A percentile compares a stretch with the other conserved stretches of the same genome.
Evolutionary conservation across 352 stramenopile species (phyloP).

Genomic region (Globisporangium perplexum): DNA sequence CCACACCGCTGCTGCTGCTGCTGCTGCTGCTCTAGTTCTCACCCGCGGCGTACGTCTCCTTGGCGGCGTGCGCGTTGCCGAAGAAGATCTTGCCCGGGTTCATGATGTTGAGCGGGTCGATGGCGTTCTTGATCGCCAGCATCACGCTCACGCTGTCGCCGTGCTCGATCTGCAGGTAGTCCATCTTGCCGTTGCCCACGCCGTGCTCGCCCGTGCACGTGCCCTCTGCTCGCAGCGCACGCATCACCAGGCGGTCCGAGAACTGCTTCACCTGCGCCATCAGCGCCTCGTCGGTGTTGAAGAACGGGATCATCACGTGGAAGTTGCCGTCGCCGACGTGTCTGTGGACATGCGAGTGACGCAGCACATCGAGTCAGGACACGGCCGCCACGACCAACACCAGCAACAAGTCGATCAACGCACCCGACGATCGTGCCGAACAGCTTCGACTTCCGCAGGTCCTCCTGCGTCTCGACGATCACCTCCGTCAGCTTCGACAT

Average conservation of each 20-base stretch:
- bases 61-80: slow-evolving; percentile 22
- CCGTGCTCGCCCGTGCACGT: slow-evolving; percentile 99
- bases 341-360: slow-evolving; percentile 10
- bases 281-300: slow-evolving; percentile 78
- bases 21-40: neutral
- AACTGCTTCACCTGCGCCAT: slow-evolving; percentile 86
- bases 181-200: slow-evolving; percentile 94
- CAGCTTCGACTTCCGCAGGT: slow-evolving; percentile 86
- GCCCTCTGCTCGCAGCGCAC: slow-evolving; percentile 88
- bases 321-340: slow-evolving; percentile 97
- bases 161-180: slow-evolving; percentile 90
- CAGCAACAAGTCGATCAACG: neutral
- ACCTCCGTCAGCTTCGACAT: slow-evolving; percentile 91
- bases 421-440: slow-evolving; percentile 91
- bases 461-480: slow-evolving; percentile 90
- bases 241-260: slow-evolving; percentile 75
- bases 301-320: slow-evolving; percentile 95
- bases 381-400: neutral
- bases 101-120: slow-evolving; percentile 96
- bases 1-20: too few species aligned
- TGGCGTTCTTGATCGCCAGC: slow-evolving; percentile 90
- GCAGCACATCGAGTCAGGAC: neutral
- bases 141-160: slow-evolving; percentile 91
- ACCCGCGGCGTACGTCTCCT: slow-evolving; percentile 8
- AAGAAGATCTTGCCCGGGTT: slow-evolving; percentile 98